These are phyloP conservation scores for Macaranga tanarius DNA, from an alignment of 441 rosid species.

Conservation along the genomic window DNA sequence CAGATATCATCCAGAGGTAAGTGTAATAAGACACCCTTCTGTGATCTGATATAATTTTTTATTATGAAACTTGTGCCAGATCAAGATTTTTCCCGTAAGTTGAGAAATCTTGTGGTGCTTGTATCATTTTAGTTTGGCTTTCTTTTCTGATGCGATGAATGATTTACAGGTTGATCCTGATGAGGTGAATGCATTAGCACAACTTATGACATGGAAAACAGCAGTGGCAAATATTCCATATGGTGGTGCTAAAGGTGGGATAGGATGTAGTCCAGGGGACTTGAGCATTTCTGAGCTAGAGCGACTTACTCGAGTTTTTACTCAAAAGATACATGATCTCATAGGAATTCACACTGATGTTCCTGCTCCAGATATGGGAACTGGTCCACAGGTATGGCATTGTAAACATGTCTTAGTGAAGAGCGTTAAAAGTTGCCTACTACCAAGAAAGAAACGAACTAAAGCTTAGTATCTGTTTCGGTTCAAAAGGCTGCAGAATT, in stretches of 20 bases:
- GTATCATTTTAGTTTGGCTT: neutral
- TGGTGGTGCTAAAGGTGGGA: constrained; percentile 99
- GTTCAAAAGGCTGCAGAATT: neutral
- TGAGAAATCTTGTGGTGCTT: neutral
- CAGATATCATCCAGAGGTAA: constrained; percentile 89
- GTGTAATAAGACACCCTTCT: constrained; percentile 3
- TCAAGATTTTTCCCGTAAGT: neutral
- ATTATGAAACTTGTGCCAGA: neutral
- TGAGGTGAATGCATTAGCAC: constrained; percentile 98
- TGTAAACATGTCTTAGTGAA: neutral
- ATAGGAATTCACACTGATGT: constrained; percentile 92
- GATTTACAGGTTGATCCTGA: constrained; percentile 82
- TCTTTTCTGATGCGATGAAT: neutral
- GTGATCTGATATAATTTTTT: neutral
- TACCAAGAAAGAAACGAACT: constrained; percentile 5
- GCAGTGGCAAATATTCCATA: constrained; percentile 99
- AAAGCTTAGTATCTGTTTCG: neutral
- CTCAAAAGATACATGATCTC: constrained; percentile 97
- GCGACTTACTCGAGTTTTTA: constrained; percentile 93
- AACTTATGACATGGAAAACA: constrained; percentile 99
- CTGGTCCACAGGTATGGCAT: constrained; percentile 72
- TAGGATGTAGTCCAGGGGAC: constrained; percentile 82
- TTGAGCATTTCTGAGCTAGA: constrained; percentile 75
- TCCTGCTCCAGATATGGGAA: constrained; percentile 99
- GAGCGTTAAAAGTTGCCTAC: neutral